phyloP scores from a whole-genome alignment of 2,329 filamentous ascomycete species.

The Trichoderma sp. region DNA sequence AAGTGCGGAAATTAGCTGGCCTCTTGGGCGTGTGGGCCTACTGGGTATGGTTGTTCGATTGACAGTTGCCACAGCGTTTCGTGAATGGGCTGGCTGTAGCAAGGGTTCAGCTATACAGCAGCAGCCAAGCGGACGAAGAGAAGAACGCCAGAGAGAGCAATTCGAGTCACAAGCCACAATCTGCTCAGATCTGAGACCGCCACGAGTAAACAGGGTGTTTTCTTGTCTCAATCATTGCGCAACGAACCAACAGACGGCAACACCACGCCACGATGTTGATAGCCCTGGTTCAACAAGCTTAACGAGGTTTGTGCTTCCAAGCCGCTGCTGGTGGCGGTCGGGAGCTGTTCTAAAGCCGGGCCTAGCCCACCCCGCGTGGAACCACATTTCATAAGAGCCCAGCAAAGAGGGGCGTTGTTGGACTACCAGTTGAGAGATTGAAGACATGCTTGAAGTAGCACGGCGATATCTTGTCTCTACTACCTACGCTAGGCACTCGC shows the following conservation, averaged over 20 bases:
- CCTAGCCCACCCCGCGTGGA: slow-evolving; percentile 9
- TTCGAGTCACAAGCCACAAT: background rate
- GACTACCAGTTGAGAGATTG: background rate
- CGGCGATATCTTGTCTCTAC: background rate
- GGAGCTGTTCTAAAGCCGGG: slow-evolving; percentile 11
- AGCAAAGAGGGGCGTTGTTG: background rate
- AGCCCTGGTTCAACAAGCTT: slow-evolving; percentile 2
- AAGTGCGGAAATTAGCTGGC: slow-evolving; percentile 19
- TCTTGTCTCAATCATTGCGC: background rate
- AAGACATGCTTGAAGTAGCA: background rate
- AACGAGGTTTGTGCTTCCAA: background rate
- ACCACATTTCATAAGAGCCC: slow-evolving; percentile 15
- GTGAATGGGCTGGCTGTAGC: background rate
- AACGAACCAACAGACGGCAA: background rate
- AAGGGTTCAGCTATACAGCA: no score
- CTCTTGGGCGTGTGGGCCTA: background rate
- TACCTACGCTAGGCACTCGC: background rate
- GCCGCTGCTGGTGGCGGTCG: background rate
- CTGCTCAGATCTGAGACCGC: background rate
- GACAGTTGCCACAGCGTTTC: background rate
- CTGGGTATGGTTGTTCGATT: background rate
- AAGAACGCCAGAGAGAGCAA: background rate
- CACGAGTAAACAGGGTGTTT: background rate
- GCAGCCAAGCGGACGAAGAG: background rate
- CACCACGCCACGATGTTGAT: background rate